phyloP scores from a whole-genome alignment of 2,329 filamentous ascomycete genomes.

The Dryadomyces quercivorus region DNA sequence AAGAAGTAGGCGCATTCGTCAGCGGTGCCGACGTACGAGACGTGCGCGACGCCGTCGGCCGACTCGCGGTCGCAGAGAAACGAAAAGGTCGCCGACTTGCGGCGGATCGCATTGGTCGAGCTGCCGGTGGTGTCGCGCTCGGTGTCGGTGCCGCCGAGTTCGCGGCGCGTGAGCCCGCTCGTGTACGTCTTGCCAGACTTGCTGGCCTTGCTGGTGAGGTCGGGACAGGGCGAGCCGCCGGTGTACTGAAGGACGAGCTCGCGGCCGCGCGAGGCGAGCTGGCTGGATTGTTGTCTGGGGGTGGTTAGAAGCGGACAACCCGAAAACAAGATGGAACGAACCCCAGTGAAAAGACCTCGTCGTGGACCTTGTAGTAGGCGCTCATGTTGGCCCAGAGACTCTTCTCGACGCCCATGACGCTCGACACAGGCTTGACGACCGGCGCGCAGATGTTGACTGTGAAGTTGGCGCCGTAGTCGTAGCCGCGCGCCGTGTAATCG shows the following conservation, averaged over 20 bases:
- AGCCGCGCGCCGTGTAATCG: conserved; percentile 55
- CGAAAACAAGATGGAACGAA: conserved; percentile 26
- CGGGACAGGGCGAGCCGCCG: conserved; percentile 62
- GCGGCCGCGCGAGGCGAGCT: conserved; percentile 49
- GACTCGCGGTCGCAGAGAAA: conserved; percentile 87
- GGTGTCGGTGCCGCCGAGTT: background rate
- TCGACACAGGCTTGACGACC: conserved; percentile 53
- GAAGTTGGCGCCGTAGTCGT: conserved; percentile 71
- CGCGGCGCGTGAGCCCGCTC: conserved; percentile 10
- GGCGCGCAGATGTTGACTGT: conserved; percentile 71
- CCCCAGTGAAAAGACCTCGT: conserved; percentile 64
- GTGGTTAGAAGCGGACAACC: background rate
- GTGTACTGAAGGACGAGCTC: conserved; percentile 69
- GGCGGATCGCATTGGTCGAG: conserved; percentile 22
- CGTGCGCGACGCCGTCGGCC: conserved; percentile 49
- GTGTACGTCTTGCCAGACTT: conserved; percentile 18
- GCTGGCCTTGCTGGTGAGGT: conserved; percentile 19
- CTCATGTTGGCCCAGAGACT: conserved; percentile 59
- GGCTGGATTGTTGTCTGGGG: conserved; percentile 40
- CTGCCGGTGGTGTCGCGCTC: background rate
- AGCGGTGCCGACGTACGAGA: conserved; percentile 78
- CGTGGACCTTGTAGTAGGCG: conserved; percentile 59
- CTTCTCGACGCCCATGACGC: conserved; percentile 53
- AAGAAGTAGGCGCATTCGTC: conserved; percentile 96
- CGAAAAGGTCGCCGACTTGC: conserved; percentile 78